These are phyloP conservation scores for Ustilago hordei DNA, from an alignment of 1,284 basidiomycete species.

Conservation along the genomic window DNA sequence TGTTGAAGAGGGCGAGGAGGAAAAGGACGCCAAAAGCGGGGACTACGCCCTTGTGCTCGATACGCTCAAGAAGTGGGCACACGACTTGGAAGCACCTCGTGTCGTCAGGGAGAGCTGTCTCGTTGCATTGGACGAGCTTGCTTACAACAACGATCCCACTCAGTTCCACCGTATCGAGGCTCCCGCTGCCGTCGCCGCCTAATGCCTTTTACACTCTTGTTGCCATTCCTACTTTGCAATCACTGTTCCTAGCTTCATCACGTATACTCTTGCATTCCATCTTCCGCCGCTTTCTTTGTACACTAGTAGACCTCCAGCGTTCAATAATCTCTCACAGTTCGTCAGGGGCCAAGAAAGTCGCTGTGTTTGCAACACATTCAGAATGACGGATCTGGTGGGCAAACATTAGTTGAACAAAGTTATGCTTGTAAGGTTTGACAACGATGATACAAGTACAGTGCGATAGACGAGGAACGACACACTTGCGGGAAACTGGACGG, in stretches of 20 bases:
- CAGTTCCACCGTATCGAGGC: conserved; percentile 66
- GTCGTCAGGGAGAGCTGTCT: conserved; percentile 97
- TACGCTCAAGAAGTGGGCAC: conserved; percentile 86
- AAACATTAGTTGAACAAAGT: background rate
- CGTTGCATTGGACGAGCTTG: conserved; percentile 82
- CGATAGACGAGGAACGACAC: conserved; percentile 1
- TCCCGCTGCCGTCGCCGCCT: conserved; percentile 18
- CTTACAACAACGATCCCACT: conserved; percentile 69
- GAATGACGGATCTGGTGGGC: background rate
- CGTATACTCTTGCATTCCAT: background rate
- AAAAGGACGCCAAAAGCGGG: conserved; percentile 67
- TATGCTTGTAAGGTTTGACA: conserved; percentile 16
- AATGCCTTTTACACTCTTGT: background rate
- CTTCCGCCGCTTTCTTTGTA: conserved; percentile 14
- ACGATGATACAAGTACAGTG: conserved; percentile 19
- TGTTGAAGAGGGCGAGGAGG: conserved; percentile 78
- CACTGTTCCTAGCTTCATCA: conserved; percentile 1
- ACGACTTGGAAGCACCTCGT: conserved; percentile 80
- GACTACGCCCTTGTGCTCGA: conserved; percentile 75
- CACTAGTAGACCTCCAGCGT: conserved; percentile 10
- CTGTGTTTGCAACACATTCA: background rate
- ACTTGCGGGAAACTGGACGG: background rate
- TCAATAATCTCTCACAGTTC: background rate
- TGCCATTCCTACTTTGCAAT: conserved; percentile 5
- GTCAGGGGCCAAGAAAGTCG: background rate